These are phyloP conservation scores for Fusarium palustre DNA, from an alignment of 2,329 filamentous ascomycete genomes.

Conservation along the genomic window DNA sequence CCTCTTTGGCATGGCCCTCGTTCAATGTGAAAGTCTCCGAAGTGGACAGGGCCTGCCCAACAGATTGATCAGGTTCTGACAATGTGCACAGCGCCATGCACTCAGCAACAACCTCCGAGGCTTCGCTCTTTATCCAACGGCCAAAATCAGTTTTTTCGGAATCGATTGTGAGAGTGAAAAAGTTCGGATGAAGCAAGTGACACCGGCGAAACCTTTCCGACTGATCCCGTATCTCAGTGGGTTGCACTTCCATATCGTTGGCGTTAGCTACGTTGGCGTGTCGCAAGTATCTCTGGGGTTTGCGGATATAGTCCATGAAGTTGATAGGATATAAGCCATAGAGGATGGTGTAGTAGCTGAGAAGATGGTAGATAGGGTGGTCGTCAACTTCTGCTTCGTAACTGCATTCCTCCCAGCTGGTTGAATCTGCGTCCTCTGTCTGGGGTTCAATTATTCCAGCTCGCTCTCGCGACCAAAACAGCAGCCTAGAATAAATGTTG, in stretches of 20 bases:
- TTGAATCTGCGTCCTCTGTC: slow-evolving; percentile 55
- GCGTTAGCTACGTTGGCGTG: slow-evolving; percentile 76
- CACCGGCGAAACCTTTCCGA: slow-evolving; percentile 79
- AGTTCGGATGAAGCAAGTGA: slow-evolving; percentile 85
- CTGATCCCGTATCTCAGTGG: slow-evolving; percentile 78
- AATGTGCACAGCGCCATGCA: slow-evolving; percentile 75
- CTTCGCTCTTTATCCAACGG: slow-evolving; percentile 83
- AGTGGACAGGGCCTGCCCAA: slow-evolving; percentile 41
- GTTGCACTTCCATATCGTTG: slow-evolving; percentile 82
- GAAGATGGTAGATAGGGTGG: slow-evolving; percentile 72
- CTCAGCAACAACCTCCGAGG: slow-evolving; percentile 82
- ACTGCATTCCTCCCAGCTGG: slow-evolving; percentile 72
- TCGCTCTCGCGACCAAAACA: slow-evolving; percentile 79
- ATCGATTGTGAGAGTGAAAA: slow-evolving; percentile 82
- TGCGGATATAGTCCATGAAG: slow-evolving; percentile 87
- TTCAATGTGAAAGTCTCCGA: slow-evolving; percentile 40
- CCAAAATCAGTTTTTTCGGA: slow-evolving; percentile 81
- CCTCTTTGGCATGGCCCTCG: slow-evolving; percentile 51
- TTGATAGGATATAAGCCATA: slow-evolving; percentile 88
- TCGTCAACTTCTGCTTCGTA: slow-evolving; percentile 73
- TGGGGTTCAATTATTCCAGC: slow-evolving; percentile 54
- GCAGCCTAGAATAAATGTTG: slow-evolving; percentile 81
- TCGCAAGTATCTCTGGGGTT: slow-evolving; percentile 81
- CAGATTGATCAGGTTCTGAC: slow-evolving; percentile 44
- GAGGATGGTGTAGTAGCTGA: slow-evolving; percentile 82